Evolutionary conservation across 2,329 filamentous ascomycete species (phyloP), one percentile per base, ranked within the genome.

Genomic region (Aspergillus hiratsukae): DNA sequence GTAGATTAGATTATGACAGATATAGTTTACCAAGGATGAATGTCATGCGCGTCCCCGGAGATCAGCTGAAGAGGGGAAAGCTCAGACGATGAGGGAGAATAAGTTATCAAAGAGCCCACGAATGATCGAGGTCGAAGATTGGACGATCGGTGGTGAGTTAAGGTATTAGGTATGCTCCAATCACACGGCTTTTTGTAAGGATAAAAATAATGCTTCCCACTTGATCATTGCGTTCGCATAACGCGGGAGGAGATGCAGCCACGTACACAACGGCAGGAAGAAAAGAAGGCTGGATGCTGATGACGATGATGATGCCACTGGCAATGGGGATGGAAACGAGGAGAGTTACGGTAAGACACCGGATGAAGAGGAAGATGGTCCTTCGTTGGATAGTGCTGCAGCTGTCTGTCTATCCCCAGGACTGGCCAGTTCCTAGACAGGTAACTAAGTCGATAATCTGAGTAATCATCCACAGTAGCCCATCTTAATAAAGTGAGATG

Each of bases 191-290:
- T 37, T 37, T 37, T 37, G 31, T 37, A 37, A 17, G 14, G 31
- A 37, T 17, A 37, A 37, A 37, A 37, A 17, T 37, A 37, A 17
- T 37, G 31, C 31, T 7, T 37, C 31, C 31, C 31, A 37, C 5
- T 37, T 37, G 14, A 37, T 40, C 51, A 59, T 60, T 54, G 45
- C 54, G 50, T 57, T 63, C 60, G 64, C 61, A 67, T 67, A 61
- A 52, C 60, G 60, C 61, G 63, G 56, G 52, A 56, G 29, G 41
- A 48, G 29, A 55, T 41, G 51, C 57, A 63, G 66, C 63, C 65
- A 69, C 64, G 64, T 64, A 64, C 54, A 58, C 61, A 58, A 48
- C 19, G 58, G 54, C 50, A 60, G 23, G 29, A 53, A 27, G 37
- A 53, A 19, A 52, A 25, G 43, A 54, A 52, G 27, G 51, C 46